Evolutionary conservation across 257 asterid species (phyloP), one percentile per base, ranked within the genome.

Genomic region (Solanum sejunctum): DNA sequence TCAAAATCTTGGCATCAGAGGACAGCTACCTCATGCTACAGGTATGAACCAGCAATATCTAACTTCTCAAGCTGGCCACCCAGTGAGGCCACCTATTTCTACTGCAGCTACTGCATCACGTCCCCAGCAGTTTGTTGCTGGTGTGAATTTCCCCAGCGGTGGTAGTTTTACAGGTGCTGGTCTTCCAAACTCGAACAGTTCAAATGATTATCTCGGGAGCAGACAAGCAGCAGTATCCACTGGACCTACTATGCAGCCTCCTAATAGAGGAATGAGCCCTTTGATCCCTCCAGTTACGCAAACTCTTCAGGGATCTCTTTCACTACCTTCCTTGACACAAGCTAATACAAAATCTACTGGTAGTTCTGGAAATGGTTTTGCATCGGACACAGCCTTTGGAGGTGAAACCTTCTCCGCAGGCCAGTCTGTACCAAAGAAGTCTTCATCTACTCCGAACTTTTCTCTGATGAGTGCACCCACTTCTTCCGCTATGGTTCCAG

Each of bases 401-500:
- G 93, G 95, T 87, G 98, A 92, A 87, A 72, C 86, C 70, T 91
- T 92, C 86, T 92, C 97, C 81, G 92, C 91, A 71, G 83, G 90
- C 86, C 96, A 86, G 81, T 88, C 91, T 80, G 86, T 89, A 45
- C 80, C 92, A 54, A 90, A 79, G 84, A 94, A 86, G 88, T 86
- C 88, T 84, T 86, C 94, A 66, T 86, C 91, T 85, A 90, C 91
- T 63, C 92, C 93, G 87, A 86, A 89, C 67, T 87, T 84, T 81
- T 88, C 89, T 67, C 86, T 83, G 55, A 89, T 88, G 81, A 88
- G 89, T 87, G 73, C 89, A 84, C 87, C 91, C 85, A 84, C 88
- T 72, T 89, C 95, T 63, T 92, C 98, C 57, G 88, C 92, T 73
- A 69, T 82, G 89, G 92, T 85, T 86, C 92, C 94, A 20, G 91